phyloP scores from a whole-genome alignment of 2,329 filamentous ascomycete genomes.

The Curvularia spicifera region DNA sequence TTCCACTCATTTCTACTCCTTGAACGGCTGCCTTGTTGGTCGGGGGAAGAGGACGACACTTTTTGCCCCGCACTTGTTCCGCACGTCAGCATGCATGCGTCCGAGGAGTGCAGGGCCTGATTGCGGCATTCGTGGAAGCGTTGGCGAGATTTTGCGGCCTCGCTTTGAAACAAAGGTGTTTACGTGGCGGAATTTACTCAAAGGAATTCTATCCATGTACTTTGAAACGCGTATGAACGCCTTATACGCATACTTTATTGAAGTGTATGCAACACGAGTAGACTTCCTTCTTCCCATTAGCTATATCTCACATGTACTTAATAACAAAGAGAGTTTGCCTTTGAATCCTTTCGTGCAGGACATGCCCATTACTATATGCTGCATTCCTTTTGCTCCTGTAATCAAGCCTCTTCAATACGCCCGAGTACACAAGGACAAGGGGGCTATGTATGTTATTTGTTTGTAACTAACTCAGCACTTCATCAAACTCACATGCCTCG shows the following conservation, averaged over 20 bases:
- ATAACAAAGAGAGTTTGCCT: not conserved
- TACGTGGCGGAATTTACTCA: not conserved
- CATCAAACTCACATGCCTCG: not conserved
- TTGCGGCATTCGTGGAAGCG: not conserved
- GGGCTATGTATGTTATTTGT: not conserved
- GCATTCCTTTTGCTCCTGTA: not conserved
- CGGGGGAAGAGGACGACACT: not conserved
- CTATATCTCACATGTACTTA: not conserved
- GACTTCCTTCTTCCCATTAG: not conserved
- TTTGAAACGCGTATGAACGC: not conserved
- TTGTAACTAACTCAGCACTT: not conserved
- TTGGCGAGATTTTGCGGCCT: not conserved
- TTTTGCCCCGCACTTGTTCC: not conserved
- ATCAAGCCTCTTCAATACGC: not conserved
- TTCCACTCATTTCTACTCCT: not conserved
- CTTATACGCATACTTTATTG: not conserved
- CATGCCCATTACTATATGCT: not conserved
- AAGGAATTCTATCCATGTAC: not conserved
- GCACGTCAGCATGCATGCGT: not conserved
- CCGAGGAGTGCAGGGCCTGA: not conserved
- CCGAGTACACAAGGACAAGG: not conserved
- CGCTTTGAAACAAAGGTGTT: not conserved
- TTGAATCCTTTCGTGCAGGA: no score
- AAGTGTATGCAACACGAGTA: not conserved
- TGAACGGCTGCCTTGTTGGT: not conserved